A percentile compares a stretch with the other conserved stretches of the same genome.
phyloP scores from a whole-genome alignment of 139 green algal genomes.

The Spirogloea muscicola region DNA sequence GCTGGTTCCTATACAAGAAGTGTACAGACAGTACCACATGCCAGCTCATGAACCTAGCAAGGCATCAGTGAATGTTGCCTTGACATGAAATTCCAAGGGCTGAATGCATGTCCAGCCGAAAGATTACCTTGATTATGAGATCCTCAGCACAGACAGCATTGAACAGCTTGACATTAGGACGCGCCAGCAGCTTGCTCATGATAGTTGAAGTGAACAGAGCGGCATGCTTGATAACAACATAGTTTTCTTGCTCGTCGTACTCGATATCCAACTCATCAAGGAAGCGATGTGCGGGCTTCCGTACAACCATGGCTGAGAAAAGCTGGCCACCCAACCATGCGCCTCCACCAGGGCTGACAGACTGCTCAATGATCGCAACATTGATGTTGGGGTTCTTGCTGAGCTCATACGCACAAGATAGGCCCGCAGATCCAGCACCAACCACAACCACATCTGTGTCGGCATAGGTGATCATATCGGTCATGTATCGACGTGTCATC shows the following conservation, averaged over 20 bases:
- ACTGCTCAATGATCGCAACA: conserved; percentile 85
- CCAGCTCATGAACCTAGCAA: background rate
- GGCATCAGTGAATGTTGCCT: background rate
- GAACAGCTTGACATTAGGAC: conserved; percentile 96
- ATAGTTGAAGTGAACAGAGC: conserved; percentile 92
- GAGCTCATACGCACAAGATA: conserved; percentile 91
- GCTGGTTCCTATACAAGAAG: too few species aligned
- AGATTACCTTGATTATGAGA: conserved; percentile 59
- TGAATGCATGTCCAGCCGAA: background rate
- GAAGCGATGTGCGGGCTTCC: conserved; percentile 89
- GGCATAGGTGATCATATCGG: conserved; percentile 81
- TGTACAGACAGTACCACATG: background rate
- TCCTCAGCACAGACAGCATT: conserved; percentile 79
- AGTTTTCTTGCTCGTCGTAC: conserved; percentile 87
- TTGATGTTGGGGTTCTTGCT: conserved; percentile 86
- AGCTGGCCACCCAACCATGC: conserved; percentile 96
- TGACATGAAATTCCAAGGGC: background rate
- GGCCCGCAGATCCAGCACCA: conserved; percentile 70
- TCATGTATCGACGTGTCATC: conserved; percentile 78
- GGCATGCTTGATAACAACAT: conserved; percentile 94
- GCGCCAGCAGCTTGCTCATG: conserved; percentile 80
- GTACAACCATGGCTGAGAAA: conserved; percentile 88
- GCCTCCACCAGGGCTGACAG: conserved; percentile 57
- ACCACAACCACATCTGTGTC: conserved; percentile 72
- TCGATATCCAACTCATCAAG: conserved; percentile 75